These are phyloP conservation scores for Avena sativa DNA, from an alignment of 176 grass and related monocot genomes.

Conservation along the genomic window DNA sequence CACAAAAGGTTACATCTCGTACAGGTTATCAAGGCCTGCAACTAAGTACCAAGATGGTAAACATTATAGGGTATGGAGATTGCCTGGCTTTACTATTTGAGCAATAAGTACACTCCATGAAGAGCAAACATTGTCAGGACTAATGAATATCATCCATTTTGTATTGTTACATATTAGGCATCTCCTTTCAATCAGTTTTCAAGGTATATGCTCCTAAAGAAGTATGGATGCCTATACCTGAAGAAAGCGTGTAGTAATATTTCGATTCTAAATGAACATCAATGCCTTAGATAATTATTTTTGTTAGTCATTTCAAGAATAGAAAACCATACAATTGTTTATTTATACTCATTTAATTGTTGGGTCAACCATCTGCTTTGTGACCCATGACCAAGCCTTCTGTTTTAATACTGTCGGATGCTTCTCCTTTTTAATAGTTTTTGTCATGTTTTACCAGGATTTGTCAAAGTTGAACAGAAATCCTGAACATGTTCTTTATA, in stretches of 20 bases:
- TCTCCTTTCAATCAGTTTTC: constrained; percentile 25
- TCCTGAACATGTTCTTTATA: constrained; percentile 73
- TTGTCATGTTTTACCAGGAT: constrained; percentile 60
- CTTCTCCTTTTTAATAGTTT: constrained; percentile 29
- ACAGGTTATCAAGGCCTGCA: constrained; percentile 80
- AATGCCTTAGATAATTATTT: not conserved
- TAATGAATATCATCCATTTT: constrained; percentile 34
- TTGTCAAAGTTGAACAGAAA: constrained; percentile 95
- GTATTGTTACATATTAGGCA: constrained; percentile 12
- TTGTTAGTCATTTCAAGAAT: not conserved
- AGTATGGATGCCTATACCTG: constrained; percentile 11
- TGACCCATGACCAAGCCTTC: not conserved
- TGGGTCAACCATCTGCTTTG: not conserved
- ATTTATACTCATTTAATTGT: not conserved
- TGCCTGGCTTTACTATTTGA: constrained; percentile 23
- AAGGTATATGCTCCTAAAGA: constrained; percentile 2
- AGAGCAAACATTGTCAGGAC: not conserved
- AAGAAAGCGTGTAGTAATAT: constrained; percentile 20
- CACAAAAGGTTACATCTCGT: constrained; percentile 57
- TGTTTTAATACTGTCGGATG: constrained; percentile 2
- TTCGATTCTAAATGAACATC: constrained; percentile 16
- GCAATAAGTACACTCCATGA: constrained; percentile 32
- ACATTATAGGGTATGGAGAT: constrained; percentile 81
- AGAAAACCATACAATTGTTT: constrained; percentile 1
- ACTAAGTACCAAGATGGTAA: constrained; percentile 92